Conservation (phyloP, 2,329 filamentous ascomycete species). For the Paecilomyces niveus region DNA sequence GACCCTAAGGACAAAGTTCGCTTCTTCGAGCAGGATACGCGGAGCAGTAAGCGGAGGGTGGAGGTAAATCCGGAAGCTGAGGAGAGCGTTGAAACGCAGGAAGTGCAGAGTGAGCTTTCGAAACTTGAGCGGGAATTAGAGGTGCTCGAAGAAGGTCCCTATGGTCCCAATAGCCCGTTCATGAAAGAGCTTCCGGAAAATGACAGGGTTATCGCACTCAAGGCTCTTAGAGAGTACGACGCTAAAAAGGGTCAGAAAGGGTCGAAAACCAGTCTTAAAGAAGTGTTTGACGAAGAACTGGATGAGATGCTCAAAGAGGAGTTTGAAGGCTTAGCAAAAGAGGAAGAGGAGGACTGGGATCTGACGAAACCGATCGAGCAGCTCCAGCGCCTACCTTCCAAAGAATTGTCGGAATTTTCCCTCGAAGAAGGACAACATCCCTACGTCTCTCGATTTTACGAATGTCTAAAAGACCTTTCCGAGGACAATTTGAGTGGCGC, state of each 20-base stretch:
- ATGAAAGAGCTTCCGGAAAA: conserved; percentile 35
- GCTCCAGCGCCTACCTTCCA: conserved; percentile 10
- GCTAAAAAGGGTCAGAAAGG: conserved; percentile 24
- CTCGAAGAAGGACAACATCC: conserved; percentile 28
- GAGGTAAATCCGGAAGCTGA: conserved; percentile 34
- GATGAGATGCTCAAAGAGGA: conserved; percentile 33
- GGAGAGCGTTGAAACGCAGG: conserved; percentile 28
- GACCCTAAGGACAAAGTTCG: conserved; percentile 34
- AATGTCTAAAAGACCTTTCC: conserved; percentile 24
- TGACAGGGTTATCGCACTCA: conserved; percentile 33
- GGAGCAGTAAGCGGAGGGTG: conserved; percentile 26
- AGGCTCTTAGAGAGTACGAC: conserved; percentile 37
- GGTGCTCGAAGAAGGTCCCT: conserved; percentile 34
- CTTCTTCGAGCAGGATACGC: conserved; percentile 37
- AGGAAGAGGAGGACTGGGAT: conserved; percentile 30
- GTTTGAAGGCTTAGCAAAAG: conserved; percentile 27
- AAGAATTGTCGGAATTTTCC: conserved; percentile 23
- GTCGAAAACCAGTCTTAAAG: conserved; percentile 20
- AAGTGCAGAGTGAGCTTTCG: conserved; percentile 30
- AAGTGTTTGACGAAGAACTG: conserved; percentile 35
- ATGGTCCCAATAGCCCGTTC: conserved; percentile 36
- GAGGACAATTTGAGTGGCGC: conserved; percentile 19
- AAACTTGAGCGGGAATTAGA: conserved; percentile 35
- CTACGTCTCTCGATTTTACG: conserved; percentile 35
- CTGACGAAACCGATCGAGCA: conserved; percentile 14